Percentiles rank a stretch among this genome's conserved stretches.
These are phyloP conservation scores for Diacronema lutheri DNA, from an alignment of 78 protist species.

Conservation along the genomic window DNA sequence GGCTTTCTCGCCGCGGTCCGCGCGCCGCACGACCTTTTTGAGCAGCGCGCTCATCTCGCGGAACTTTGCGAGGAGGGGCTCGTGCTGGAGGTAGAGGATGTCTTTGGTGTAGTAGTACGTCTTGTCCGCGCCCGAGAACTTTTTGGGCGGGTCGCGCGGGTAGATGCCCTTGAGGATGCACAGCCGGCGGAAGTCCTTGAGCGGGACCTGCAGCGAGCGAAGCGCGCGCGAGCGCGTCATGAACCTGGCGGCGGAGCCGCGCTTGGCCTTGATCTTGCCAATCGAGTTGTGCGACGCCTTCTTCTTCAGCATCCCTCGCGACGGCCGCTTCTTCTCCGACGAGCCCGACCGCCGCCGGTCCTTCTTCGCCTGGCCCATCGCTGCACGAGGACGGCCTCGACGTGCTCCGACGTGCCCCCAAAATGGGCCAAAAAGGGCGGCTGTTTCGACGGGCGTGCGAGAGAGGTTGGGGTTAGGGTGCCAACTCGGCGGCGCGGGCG, in stretches of 20 bases:
- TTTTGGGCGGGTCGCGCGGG: conserved; percentile 92
- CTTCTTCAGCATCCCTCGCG: not conserved
- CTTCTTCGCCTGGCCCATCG: no score
- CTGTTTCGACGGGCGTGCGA: no score
- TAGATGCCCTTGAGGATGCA: conserved; percentile 97
- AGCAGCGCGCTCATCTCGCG: conserved; percentile 55
- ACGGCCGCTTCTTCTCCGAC: no score
- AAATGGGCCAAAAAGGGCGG: no score
- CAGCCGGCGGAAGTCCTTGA: conserved; percentile 82
- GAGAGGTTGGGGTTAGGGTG: no score
- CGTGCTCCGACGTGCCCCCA: no score
- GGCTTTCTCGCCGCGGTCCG: not conserved
- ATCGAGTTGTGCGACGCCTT: not conserved
- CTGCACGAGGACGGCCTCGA: no score
- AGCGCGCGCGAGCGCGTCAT: conserved; percentile 77
- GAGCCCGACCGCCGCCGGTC: no score
- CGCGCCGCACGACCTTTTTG: conserved; percentile 14
- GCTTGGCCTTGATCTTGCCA: not conserved
- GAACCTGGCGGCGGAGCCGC: conserved; percentile 43
- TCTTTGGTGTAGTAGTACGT: conserved; percentile 72
- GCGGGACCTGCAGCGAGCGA: conserved; percentile 72
- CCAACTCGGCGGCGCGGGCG: no score
- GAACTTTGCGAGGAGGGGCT: conserved; percentile 82
- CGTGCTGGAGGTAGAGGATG: conserved; percentile 82
- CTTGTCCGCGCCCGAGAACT: conserved; percentile 68